These are phyloP conservation scores for Fistulinella prunicolor DNA, from an alignment of 768 basidiomycete species.

Conservation along the genomic window DNA sequence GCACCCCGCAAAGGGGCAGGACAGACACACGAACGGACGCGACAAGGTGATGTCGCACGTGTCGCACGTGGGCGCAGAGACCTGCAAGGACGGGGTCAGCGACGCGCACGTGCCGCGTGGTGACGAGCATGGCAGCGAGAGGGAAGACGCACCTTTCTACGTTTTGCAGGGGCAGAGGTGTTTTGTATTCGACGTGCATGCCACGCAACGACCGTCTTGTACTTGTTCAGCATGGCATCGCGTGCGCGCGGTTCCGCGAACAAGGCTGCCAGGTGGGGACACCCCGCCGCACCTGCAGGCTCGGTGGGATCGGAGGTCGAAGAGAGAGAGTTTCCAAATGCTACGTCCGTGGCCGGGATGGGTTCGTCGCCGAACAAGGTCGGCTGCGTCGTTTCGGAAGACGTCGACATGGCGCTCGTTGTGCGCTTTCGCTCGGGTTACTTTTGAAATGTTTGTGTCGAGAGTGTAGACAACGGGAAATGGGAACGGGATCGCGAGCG, in stretches of 20 bases:
- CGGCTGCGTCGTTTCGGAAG: slow-evolving; percentile 27
- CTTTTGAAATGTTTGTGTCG: no score
- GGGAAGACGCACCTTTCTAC: slow-evolving; percentile 53
- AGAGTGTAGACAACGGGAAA: no score
- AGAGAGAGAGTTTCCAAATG: slow-evolving; percentile 10
- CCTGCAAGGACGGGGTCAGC: slow-evolving; percentile 29
- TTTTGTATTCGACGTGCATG: slow-evolving; percentile 45
- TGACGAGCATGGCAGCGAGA: no score
- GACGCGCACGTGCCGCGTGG: neutral
- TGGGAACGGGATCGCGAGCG: no score
- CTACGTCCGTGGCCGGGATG: slow-evolving; percentile 5
- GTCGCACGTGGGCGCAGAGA: slow-evolving; percentile 60
- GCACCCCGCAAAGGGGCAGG: slow-evolving; percentile 69
- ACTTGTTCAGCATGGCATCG: slow-evolving; percentile 43
- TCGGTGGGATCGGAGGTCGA: no score
- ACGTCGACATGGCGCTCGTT: slow-evolving; percentile 27
- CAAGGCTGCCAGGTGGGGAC: slow-evolving; percentile 41
- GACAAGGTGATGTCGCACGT: slow-evolving; percentile 54
- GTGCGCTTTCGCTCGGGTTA: neutral
- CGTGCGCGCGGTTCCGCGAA: slow-evolving; percentile 34
- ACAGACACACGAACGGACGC: slow-evolving; percentile 69
- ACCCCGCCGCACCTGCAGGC: no score
- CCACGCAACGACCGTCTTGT: slow-evolving; percentile 56
- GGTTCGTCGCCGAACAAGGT: slow-evolving; percentile 30
- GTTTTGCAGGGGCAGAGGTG: slow-evolving; percentile 51